phyloP scores from a whole-genome alignment of 345 rosid genomes.

The Lenwebbia sp. region DNA sequence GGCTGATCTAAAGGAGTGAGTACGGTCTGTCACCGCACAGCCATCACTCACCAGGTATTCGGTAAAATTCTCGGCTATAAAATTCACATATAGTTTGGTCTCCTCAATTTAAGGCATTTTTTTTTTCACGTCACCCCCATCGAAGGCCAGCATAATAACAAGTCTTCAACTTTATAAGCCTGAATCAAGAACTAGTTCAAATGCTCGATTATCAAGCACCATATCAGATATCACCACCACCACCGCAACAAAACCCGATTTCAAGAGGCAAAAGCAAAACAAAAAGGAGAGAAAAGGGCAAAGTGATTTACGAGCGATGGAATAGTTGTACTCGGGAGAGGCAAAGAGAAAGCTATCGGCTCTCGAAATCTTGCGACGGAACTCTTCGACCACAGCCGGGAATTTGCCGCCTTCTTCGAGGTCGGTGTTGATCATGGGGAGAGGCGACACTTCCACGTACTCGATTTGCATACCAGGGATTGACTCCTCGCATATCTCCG shows the following conservation, averaged over 20 bases:
- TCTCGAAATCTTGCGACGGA: conserved; percentile 44
- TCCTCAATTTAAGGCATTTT: not conserved
- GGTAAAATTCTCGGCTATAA: not conserved
- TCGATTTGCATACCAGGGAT: conserved; percentile 40
- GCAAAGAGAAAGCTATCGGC: conserved; percentile 76
- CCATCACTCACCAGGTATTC: not conserved
- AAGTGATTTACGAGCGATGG: conserved; percentile 37
- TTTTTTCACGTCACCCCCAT: not conserved
- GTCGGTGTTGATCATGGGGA: conserved; percentile 68
- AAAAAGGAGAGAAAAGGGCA: not conserved
- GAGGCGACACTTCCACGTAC: conserved; percentile 39
- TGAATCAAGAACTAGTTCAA: not conserved
- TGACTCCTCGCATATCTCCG: conserved; percentile 25
- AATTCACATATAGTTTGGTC: not conserved
- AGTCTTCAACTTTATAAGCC: not conserved
- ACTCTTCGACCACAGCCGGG: conserved; percentile 55
- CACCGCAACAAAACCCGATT: not conserved
- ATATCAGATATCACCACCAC: not conserved
- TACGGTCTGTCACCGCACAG: not conserved
- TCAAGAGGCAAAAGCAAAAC: not conserved
- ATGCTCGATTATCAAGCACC: not conserved
- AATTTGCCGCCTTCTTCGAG: conserved; percentile 45
- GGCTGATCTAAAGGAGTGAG: not conserved
- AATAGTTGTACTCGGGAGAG: conserved; percentile 73
- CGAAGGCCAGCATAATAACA: not conserved